Evolutionary conservation across 768 basidiomycete genomes (phyloP), one percentile per base, ranked within the genome.

Genomic region (Mycena albidolilacea): DNA sequence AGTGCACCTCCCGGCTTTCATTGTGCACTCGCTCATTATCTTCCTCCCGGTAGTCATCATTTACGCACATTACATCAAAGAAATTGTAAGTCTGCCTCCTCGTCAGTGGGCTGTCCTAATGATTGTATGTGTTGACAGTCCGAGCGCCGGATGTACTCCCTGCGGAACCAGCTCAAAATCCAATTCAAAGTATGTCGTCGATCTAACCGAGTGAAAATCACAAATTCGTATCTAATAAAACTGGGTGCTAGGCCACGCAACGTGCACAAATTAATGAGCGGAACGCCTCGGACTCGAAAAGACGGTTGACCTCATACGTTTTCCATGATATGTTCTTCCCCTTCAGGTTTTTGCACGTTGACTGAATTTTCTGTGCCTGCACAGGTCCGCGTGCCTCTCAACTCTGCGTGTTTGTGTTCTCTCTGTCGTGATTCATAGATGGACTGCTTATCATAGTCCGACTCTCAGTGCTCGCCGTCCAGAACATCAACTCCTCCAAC

Each of bases 401-500:
- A 95, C 77, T 94, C 93, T 54, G 93, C 93, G 12, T 84, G 92
- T 89, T 70, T 77, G 86, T 81, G 30, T 59, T 60, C 63, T 59
- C 19, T 59, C 38, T 48, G 81, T 71, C 54, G 80, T 79, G 54
- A 39, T 59, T 57, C 11, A n/a, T 10, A 41, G 58, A 60, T 12
- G 2, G 39, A 23, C 19, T n/a, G 62, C 58, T 41, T 60, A 72
- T 64, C 54, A 71, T 64, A 58, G 35, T 38, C 64, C 52, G 17
- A 3, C 55, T 62, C 69, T 17, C 59, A 87, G 86, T 97, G 15
- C 85, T 97, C 61, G 95, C 97, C 0, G 93, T 97, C 19, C 97
- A 98, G 83, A 97, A 98, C 78, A 92, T 97, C 89, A 92, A 94
- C 72, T 95, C 94, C 0, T 90, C 90, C 0, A 90, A 92, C 9